These are phyloP conservation scores for Viola pubescens DNA, from an alignment of 441 rosid genomes.

Conservation along the genomic window DNA sequence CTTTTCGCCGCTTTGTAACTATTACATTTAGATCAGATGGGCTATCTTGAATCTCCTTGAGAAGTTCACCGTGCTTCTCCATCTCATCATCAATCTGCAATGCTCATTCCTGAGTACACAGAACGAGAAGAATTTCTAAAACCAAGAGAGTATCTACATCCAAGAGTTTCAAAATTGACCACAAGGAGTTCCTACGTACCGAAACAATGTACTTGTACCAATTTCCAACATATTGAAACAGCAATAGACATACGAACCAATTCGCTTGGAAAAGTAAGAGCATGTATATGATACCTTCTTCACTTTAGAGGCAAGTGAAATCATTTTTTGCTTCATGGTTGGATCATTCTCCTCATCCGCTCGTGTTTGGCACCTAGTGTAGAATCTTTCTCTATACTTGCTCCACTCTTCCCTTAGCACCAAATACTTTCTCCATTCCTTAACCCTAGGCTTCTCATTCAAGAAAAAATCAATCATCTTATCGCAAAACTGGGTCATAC, in stretches of 20 bases:
- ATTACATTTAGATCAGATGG: slow-evolving; percentile 75
- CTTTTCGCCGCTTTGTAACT: slow-evolving; percentile 62
- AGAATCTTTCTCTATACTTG: slow-evolving; percentile 64
- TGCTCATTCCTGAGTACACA: slow-evolving; percentile 34
- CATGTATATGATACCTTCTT: slow-evolving; percentile 44
- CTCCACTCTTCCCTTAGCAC: slow-evolving; percentile 80
- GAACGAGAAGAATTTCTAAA: slow-evolving; percentile 26
- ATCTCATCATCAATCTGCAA: slow-evolving; percentile 90
- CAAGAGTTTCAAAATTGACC: too few relatives aligned
- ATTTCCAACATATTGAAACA: too few relatives aligned
- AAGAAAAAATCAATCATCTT: slow-evolving; percentile 69
- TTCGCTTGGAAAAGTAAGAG: background rate
- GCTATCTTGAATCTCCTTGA: slow-evolving; percentile 65
- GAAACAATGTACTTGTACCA: too few relatives aligned
- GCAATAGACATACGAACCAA: too few relatives aligned
- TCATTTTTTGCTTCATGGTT: slow-evolving; percentile 40
- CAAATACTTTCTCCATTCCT: slow-evolving; percentile 73
- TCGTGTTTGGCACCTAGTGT: slow-evolving; percentile 47
- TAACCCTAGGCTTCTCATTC: slow-evolving; percentile 67
- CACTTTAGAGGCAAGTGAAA: slow-evolving; percentile 52
- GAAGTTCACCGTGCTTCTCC: slow-evolving; percentile 66
- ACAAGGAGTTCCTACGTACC: too few relatives aligned
- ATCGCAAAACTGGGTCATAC: slow-evolving; percentile 67
- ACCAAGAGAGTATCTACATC: slow-evolving; percentile 17
- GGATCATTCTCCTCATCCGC: slow-evolving; percentile 55